Evolutionary conservation across 768 basidiomycete genomes (phyloP).

Genomic region (Boletus rubropictus): DNA sequence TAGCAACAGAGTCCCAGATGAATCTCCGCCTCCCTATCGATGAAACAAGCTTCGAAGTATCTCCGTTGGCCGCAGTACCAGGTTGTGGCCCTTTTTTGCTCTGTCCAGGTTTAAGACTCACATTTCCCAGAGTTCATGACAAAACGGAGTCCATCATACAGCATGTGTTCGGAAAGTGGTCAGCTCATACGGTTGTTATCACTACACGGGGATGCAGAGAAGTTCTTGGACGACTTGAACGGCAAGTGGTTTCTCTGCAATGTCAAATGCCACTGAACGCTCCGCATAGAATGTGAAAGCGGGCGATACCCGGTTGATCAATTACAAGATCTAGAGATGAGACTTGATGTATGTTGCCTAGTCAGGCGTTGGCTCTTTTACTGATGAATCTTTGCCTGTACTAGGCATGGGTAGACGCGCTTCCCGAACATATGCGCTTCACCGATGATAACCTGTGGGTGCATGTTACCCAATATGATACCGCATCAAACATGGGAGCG

Average conservation of each 20-base stretch:
- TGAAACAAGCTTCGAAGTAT: conserved; percentile 75
- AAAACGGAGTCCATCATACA: conserved; percentile 53
- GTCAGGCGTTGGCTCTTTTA: not conserved
- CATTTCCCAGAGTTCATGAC: conserved; percentile 56
- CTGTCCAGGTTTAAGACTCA: conserved; percentile 5
- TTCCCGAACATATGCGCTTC: conserved; percentile 70
- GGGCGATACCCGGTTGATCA: conserved; percentile 29
- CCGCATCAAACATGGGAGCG: conserved; percentile 68
- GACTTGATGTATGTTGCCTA: conserved; percentile 31
- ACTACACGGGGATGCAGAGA: conserved; percentile 58
- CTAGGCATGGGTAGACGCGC: conserved; percentile 59
- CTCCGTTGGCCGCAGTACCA: conserved; percentile 36
- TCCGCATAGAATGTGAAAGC: conserved; percentile 21
- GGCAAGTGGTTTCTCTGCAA: conserved; percentile 32
- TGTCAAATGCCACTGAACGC: conserved; percentile 23
- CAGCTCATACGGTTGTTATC: conserved; percentile 67
- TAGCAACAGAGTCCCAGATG: conserved; percentile 40
- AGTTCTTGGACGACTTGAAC: conserved; percentile 44
- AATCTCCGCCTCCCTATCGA: conserved; percentile 71
- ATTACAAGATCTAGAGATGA: conserved; percentile 40
- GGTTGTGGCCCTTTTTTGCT: conserved; percentile 16
- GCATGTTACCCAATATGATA: conserved; percentile 74
- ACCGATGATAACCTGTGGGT: conserved; percentile 62
- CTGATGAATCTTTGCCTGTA: conserved; percentile 8
- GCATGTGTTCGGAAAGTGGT: conserved; percentile 53